Evolutionary conservation across 768 basidiomycete genomes (phyloP).

Genomic region (Leccinum pellstonianum): DNA sequence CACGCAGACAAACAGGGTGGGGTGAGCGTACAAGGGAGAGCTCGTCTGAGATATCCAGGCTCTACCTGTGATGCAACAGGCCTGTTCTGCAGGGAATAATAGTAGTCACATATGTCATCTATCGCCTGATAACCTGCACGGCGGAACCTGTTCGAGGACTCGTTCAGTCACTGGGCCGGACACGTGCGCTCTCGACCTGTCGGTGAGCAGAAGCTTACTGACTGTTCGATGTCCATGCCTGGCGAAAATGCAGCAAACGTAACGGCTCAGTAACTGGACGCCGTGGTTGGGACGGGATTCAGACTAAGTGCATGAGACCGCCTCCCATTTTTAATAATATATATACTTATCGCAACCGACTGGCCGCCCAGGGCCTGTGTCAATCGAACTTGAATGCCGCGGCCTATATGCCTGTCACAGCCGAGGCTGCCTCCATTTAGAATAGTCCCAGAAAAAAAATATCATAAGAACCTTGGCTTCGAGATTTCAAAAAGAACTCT

Average conservation of each 20-base stretch:
- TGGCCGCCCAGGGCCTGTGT: too few relatives aligned
- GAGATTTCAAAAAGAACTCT: too few relatives aligned
- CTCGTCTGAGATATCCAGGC: slow-evolving; percentile 74
- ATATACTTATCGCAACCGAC: too few relatives aligned
- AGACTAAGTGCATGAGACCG: too few relatives aligned
- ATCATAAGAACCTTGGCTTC: too few relatives aligned
- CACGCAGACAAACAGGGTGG: background rate
- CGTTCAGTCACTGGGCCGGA: background rate
- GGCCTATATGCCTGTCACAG: too few relatives aligned
- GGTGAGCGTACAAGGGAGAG: slow-evolving; percentile 55
- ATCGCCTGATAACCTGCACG: slow-evolving; percentile 84
- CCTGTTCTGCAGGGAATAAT: slow-evolving; percentile 56
- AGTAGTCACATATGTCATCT: slow-evolving; percentile 88
- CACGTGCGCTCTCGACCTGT: background rate
- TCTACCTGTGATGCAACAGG: slow-evolving; percentile 73
- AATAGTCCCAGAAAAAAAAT: too few relatives aligned
- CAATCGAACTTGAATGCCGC: too few relatives aligned
- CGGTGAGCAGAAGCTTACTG: background rate
- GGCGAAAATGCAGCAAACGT: background rate
- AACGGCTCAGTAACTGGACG: background rate
- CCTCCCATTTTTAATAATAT: too few relatives aligned
- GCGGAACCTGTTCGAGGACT: slow-evolving; percentile 54
- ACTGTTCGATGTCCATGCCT: slow-evolving; percentile 14
- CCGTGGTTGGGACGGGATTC: too few relatives aligned
- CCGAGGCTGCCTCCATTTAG: too few relatives aligned